phyloP scores from a whole-genome alignment of 2,329 filamentous ascomycete species.

The Xylaria sp. region DNA sequence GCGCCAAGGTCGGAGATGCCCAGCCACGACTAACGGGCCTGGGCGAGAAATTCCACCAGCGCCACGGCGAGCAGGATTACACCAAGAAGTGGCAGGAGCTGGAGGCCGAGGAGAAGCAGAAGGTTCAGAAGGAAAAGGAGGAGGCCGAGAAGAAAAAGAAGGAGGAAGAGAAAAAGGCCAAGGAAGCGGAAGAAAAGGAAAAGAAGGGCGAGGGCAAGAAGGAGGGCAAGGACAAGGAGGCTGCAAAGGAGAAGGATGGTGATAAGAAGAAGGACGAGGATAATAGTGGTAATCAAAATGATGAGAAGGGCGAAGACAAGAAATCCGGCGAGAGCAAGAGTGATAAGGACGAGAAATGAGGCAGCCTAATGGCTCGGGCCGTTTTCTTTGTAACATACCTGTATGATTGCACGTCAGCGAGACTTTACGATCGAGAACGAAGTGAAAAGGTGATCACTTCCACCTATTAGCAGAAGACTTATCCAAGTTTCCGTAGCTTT shows the following conservation, averaged over 20 bases:
- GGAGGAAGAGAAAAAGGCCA: slow-evolving; percentile 12
- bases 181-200: slow-evolving; percentile 29
- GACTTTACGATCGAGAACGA: neutral
- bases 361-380: neutral
- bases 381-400: neutral
- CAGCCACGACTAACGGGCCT: slow-evolving; percentile 42
- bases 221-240: slow-evolving; percentile 22
- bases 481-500: no score
- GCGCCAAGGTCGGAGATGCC: slow-evolving; percentile 68
- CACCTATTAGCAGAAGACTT: no score
- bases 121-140: slow-evolving; percentile 38
- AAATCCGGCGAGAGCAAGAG: slow-evolving; percentile 25
- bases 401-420: neutral
- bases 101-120: slow-evolving; percentile 39
- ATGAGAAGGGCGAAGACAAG: slow-evolving; percentile 25
- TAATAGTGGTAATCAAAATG: slow-evolving; percentile 25
- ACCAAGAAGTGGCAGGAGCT: slow-evolving; percentile 48
- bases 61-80: slow-evolving; percentile 39
- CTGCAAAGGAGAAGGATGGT: slow-evolving; percentile 21
- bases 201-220: slow-evolving; percentile 30
- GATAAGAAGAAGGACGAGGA: slow-evolving; percentile 26
- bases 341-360: slow-evolving; percentile 4
- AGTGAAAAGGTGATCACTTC: neutral
- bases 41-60: slow-evolving; percentile 42
- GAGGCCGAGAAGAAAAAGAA: slow-evolving; percentile 29